Base-by-base conservation (phyloP, 2,329 filamentous ascomycete genomes). In the Coniochaeta hoffmannii region DNA sequence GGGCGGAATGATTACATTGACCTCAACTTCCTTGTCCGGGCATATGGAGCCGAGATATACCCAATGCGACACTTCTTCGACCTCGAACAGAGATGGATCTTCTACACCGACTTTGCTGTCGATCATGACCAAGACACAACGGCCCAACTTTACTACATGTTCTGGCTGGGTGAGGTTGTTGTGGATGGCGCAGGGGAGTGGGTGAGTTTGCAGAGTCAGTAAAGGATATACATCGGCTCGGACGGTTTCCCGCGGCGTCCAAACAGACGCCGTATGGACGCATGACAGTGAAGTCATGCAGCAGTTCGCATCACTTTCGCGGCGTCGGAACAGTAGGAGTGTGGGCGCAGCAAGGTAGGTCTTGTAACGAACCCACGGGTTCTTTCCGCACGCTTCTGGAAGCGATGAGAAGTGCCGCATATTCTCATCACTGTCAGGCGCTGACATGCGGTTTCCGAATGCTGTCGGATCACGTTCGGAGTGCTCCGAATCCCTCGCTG, bases 1-100 rank as follows among this genome's bases (percentile, higher is more conserved):
- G 35, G n/a, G 12, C 15, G n/a, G 10, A 58, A 44, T 41, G 58
- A 60, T 53, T 60, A 58, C 28, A 50, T 35, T 3, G 58, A 60
- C 50, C 55, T 60, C 14, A n/a, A 52, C n/a, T 60, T 58, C 30
- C 50, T 60, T 15, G 17, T 60, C 17, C n/a, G 32, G 28, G 28
- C 24, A 2, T 56, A 57, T 38, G 41, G 36, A 17, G 19, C 44
- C 1, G 17, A 60, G 17, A 50, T 58, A 10, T 56, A 44, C 31
- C 9, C 28, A 3, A 53, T 56, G 22, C 55, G 32, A 19, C 14
- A 30, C 15, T 49, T 34, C 8, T 36, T 58, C 26, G 31, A 57
- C 26, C 35, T 10, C 30, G 36, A 51, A n/a, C 56, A 60, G 24
- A 50, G n/a, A 19, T 31, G 24, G 46, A 19, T 19, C 14, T 50